A percentile compares a stretch with the other conserved stretches of the same genome.
These are phyloP conservation scores for Penicillium waksmanii DNA, from an alignment of 495 filamentous ascomycete genomes.

Conservation along the genomic window DNA sequence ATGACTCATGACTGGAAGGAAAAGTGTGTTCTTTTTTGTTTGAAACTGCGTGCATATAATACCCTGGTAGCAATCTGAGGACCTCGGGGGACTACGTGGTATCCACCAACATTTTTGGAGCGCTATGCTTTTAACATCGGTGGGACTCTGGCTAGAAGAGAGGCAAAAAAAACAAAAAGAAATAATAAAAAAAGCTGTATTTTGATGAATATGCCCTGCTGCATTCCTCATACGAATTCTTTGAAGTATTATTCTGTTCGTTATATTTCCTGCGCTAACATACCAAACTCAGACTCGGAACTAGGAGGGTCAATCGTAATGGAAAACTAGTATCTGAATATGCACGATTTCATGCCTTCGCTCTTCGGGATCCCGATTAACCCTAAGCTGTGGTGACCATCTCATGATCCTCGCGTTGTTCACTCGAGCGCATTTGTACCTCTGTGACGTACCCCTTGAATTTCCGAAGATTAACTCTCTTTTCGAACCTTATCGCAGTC, in stretches of 20 bases:
- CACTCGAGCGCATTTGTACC: constrained; percentile 29
- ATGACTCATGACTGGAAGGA: constrained; percentile 19
- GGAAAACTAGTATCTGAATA: not conserved
- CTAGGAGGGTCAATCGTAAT: too few species aligned
- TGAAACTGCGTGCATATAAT: constrained; percentile 6
- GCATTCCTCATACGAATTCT: too few species aligned
- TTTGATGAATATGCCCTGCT: too few species aligned
- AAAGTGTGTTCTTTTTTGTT: constrained; percentile 4
- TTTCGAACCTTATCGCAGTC: constrained; percentile 31
- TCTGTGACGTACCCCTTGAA: constrained; percentile 38
- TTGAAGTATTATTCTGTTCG: too few species aligned
- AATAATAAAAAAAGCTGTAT: too few species aligned
- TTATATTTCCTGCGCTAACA: too few species aligned
- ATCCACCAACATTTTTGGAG: not conserved
- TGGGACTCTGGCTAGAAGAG: too few species aligned
- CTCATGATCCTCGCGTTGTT: constrained; percentile 14
- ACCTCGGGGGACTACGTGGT: constrained; percentile 11
- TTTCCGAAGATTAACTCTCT: constrained; percentile 36
- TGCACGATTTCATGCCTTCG: not conserved
- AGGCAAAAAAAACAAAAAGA: too few species aligned
- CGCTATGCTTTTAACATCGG: too few species aligned
- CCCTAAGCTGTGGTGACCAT: not conserved
- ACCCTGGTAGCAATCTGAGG: constrained; percentile 13
- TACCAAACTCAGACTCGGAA: too few species aligned
- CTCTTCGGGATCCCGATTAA: not conserved